phyloP scores from a whole-genome alignment of 1,139 yeast genomes.

The Saccharomycopsis hybrid region DNA sequence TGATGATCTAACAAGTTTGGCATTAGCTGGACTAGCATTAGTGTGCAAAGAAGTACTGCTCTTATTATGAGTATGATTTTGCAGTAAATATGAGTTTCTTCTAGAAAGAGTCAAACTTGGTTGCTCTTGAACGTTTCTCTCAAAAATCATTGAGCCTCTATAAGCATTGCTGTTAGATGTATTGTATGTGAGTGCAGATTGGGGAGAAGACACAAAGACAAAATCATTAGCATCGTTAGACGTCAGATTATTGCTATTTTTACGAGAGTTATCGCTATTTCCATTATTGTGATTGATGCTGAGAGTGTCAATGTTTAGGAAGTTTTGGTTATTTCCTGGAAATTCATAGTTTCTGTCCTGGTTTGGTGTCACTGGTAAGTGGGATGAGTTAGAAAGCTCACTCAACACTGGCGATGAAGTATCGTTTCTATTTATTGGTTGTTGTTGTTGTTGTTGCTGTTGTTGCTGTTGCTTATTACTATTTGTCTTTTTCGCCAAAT shows the following conservation, averaged over 20 bases:
- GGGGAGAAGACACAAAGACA: slow-evolving; percentile 5
- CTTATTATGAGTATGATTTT: neutral
- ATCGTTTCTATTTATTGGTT: too few species aligned
- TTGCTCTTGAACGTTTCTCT: slow-evolving; percentile 20
- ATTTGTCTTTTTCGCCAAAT: slow-evolving; percentile 4
- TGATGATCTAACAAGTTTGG: neutral
- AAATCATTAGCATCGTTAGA: neutral
- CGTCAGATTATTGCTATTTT: too few species aligned
- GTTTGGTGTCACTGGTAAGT: slow-evolving; percentile 6
- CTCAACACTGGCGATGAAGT: slow-evolving; percentile 3
- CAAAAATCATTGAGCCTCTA: slow-evolving; percentile 18
- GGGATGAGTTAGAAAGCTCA: neutral
- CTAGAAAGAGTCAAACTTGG: slow-evolving; percentile 18
- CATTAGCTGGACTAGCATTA: neutral
- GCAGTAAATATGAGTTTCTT: slow-evolving; percentile 12
- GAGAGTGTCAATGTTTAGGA: neutral
- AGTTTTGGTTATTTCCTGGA: too few species aligned
- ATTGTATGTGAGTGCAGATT: neutral
- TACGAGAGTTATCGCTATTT: neutral
- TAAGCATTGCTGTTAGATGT: neutral
- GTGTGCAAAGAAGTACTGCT: slow-evolving; percentile 9
- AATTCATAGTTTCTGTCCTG: slow-evolving; percentile 1
- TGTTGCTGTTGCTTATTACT: too few species aligned
- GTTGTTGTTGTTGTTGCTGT: too few species aligned
- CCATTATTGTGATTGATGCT: neutral